These are phyloP conservation scores for Sutorius eximius DNA, from an alignment of 1,284 basidiomycete species.

Conservation along the genomic window DNA sequence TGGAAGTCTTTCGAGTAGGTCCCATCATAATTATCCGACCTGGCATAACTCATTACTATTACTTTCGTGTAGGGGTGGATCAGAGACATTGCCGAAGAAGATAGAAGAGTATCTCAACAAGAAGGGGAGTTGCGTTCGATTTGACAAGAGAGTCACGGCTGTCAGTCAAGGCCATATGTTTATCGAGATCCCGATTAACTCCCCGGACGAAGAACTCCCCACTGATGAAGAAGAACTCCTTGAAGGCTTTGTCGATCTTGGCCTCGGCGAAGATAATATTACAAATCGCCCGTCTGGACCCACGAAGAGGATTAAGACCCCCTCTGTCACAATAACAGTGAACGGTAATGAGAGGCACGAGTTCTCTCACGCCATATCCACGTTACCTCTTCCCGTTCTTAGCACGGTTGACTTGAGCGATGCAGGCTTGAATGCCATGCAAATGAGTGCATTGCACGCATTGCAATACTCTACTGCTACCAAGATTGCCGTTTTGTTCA, in stretches of 20 bases:
- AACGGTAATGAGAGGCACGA: background rate
- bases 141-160: background rate
- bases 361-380: constrained; percentile 22
- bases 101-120: background rate
- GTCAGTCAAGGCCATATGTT: background rate
- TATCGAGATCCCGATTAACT: background rate
- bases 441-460: constrained; percentile 14
- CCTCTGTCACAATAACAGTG: constrained; percentile 6
- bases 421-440: constrained; percentile 13
- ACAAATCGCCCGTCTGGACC: background rate
- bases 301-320: background rate
- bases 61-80: background rate
- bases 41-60: background rate
- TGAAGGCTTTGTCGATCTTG: background rate
- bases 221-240: background rate
- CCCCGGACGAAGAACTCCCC: background rate
- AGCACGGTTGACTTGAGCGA: constrained; percentile 9
- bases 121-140: background rate
- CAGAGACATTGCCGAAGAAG: background rate
- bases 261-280: background rate
- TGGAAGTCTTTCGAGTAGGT: background rate
- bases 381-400: constrained; percentile 15
- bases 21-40: background rate
- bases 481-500: constrained; percentile 41
- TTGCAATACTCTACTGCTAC: background rate